These are phyloP conservation scores for Metschnikowia proteae DNA, from an alignment of 805 yeast species.

Conservation along the genomic window DNA sequence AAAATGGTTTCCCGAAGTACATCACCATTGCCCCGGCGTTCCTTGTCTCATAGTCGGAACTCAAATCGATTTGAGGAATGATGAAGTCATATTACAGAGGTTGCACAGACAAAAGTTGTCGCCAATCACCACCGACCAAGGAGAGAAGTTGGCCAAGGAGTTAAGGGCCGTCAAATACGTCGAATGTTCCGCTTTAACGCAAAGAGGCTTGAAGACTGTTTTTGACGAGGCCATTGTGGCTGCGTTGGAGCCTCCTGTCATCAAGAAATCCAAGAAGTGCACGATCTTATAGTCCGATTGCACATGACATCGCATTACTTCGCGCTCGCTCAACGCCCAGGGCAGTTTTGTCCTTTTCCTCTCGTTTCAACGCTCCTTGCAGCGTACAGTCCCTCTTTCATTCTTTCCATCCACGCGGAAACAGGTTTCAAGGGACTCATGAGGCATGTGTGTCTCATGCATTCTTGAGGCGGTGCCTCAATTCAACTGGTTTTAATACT, in stretches of 20 bases:
- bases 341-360: not conserved
- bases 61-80: constrained; percentile 91
- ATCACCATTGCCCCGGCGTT: constrained; percentile 96
- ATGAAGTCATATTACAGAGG: constrained; percentile 84
- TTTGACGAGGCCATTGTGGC: constrained; percentile 98
- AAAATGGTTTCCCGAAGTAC: constrained; percentile 98
- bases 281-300: constrained; percentile 57
- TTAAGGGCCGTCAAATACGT: constrained; percentile 94
- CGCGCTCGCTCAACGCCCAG: not conserved
- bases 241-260: constrained; percentile 94
- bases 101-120: constrained; percentile 85
- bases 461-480: constrained; percentile 3
- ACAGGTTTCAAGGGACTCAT: constrained; percentile 5
- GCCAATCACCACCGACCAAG: constrained; percentile 82
- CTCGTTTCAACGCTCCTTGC: constrained; percentile 1
- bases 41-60: constrained; percentile 97
- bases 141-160: constrained; percentile 90
- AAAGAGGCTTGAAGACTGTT: constrained; percentile 94
- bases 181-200: constrained; percentile 97
- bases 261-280: constrained; percentile 79
- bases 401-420: constrained; percentile 1
- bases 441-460: constrained; percentile 4
- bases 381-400: constrained; percentile 4
- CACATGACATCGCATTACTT: not conserved
- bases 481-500: constrained; percentile 5